Evolutionary conservation across 441 rosid species (phyloP).

Genomic region (Gossypium schwendimanii): DNA sequence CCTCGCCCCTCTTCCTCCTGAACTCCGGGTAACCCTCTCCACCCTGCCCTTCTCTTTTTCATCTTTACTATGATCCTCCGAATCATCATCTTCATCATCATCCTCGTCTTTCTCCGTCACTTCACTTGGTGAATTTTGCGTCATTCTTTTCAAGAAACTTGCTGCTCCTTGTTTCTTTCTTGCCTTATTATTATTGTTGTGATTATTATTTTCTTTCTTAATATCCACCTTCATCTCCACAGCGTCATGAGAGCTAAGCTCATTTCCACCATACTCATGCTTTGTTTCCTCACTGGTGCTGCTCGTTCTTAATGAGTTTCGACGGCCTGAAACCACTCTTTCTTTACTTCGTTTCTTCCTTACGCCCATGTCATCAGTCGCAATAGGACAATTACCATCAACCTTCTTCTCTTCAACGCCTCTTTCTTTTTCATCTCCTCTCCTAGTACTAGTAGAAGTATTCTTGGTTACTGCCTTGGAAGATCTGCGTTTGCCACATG

Average conservation of each 20-base stretch:
- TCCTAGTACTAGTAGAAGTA: constrained; percentile 3
- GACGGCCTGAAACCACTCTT: constrained; percentile 13
- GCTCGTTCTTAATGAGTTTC: constrained; percentile 17
- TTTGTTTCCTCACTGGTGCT: constrained; percentile 23
- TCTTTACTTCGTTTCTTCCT: constrained; percentile 31
- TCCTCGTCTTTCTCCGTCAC: constrained; percentile 10
- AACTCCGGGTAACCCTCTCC: constrained; percentile 30
- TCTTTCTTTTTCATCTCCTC: constrained; percentile 16
- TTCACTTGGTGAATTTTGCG: constrained; percentile 36
- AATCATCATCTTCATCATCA: background rate
- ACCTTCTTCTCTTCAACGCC: constrained; percentile 22
- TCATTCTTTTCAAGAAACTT: constrained; percentile 44
- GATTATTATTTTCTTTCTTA: constrained; percentile 22
- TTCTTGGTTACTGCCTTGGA: constrained; percentile 15
- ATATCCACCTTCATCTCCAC: constrained; percentile 24
- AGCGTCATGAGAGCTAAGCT: constrained; percentile 42
- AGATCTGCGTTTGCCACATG: constrained; percentile 28
- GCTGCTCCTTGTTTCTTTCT: constrained; percentile 44
- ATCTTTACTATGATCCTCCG: constrained; percentile 19
- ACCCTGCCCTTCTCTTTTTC: constrained; percentile 14
- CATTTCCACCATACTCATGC: constrained; percentile 39
- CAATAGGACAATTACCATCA: constrained; percentile 5
- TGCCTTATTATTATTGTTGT: background rate
- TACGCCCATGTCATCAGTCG: constrained; percentile 19
- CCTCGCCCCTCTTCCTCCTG: constrained; percentile 32